phyloP scores from a whole-genome alignment of 2,329 filamentous ascomycete species.

The Aureobasidium sp. region DNA sequence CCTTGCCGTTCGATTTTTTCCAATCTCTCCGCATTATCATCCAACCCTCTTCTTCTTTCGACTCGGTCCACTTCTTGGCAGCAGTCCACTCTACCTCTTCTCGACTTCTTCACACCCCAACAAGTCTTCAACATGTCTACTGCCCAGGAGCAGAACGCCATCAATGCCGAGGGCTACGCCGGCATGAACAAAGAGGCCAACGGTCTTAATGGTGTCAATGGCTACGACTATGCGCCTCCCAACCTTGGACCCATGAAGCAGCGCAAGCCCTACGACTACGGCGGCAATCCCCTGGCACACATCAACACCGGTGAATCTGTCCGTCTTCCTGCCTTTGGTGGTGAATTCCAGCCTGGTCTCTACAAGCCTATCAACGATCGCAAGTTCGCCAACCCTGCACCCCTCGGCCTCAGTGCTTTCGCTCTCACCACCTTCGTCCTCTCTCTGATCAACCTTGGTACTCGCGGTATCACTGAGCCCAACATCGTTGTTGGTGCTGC shows the following conservation, averaged over 20 bases:
- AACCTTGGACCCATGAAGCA: slow-evolving; percentile 25
- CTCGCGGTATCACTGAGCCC: slow-evolving; percentile 33
- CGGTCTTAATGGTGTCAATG: slow-evolving; percentile 17
- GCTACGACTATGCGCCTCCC: slow-evolving; percentile 31
- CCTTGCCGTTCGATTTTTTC: slow-evolving; percentile 5
- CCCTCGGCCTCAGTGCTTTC: slow-evolving; percentile 54
- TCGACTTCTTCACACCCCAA: background rate
- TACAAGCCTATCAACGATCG: slow-evolving; percentile 31
- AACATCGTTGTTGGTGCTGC: slow-evolving; percentile 42
- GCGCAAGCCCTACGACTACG: slow-evolving; percentile 41
- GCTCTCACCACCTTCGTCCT: slow-evolving; percentile 58
- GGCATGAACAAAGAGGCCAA: slow-evolving; percentile 22
- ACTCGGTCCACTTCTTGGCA: background rate
- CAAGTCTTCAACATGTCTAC: slow-evolving; percentile 31
- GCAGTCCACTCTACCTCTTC: background rate
- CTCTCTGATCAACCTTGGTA: slow-evolving; percentile 41
- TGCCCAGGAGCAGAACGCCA: slow-evolving; percentile 31
- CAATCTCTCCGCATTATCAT: background rate
- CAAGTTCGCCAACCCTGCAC: slow-evolving; percentile 53
- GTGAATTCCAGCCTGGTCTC: slow-evolving; percentile 45
- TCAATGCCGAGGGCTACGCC: slow-evolving; percentile 16
- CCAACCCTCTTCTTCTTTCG: background rate
- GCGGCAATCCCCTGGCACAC: slow-evolving; percentile 46
- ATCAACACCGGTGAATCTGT: slow-evolving; percentile 41
- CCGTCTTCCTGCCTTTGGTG: slow-evolving; percentile 42